Conservation (phyloP, 257 asterid species). For the Ajuga chamaepitys region DNA sequence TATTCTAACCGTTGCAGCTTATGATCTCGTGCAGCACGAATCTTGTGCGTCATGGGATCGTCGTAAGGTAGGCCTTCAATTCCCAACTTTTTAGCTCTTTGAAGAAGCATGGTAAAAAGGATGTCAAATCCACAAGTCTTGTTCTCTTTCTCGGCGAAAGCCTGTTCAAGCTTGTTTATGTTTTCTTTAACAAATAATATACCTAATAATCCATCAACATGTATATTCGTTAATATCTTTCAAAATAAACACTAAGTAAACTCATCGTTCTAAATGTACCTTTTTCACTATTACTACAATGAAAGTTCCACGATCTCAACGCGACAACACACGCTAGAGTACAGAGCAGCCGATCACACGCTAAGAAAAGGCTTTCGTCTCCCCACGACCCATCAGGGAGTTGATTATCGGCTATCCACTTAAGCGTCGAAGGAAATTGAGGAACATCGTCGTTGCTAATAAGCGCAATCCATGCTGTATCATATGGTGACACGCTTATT, state of each 20-base stretch:
- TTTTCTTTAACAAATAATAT: slow-evolving; percentile 25
- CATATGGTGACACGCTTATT: slow-evolving; percentile 10
- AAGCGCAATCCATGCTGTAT: background rate
- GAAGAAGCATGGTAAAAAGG: slow-evolving; percentile 21
- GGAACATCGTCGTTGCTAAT: background rate
- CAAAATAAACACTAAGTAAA: background rate
- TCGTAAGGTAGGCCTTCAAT: slow-evolving; percentile 26
- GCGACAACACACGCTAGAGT: slow-evolving; percentile 12
- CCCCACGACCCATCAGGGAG: slow-evolving; percentile 17
- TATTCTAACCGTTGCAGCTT: slow-evolving; percentile 14
- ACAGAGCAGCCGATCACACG: background rate
- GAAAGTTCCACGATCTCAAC: slow-evolving; percentile 8
- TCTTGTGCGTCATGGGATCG: background rate
- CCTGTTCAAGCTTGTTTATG: slow-evolving; percentile 14
- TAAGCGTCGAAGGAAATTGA: background rate
- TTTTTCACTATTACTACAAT: background rate
- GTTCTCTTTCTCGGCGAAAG: slow-evolving; percentile 18
- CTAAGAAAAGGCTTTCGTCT: background rate
- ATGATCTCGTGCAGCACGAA: slow-evolving; percentile 10
- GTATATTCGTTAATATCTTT: background rate
- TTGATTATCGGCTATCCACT: slow-evolving; percentile 7
- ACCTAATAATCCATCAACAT: background rate
- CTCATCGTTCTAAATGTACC: no score
- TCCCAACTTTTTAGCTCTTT: slow-evolving; percentile 11
- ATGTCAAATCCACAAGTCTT: slow-evolving; percentile 18